phyloP scores from a whole-genome alignment of 495 filamentous ascomycete species.

The Immersiella caudata region DNA sequence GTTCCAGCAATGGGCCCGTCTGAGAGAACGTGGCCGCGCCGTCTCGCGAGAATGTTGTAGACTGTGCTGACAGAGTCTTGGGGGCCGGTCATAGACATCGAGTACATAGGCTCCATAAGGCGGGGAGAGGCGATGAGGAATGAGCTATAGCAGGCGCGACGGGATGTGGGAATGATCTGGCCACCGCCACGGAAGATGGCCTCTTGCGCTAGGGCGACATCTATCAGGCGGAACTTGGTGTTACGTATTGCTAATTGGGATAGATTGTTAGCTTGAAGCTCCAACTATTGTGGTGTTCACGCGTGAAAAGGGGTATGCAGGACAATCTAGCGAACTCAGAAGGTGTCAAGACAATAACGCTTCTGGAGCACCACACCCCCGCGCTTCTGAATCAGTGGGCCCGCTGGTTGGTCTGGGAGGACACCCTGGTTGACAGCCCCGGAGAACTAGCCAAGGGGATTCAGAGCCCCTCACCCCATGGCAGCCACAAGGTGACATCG shows the following conservation, averaged over 20 bases:
- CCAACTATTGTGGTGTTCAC: not conserved
- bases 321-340: not conserved
- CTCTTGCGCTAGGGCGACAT: constrained; percentile 82
- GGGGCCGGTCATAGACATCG: constrained; percentile 88
- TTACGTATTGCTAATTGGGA: constrained; percentile 74
- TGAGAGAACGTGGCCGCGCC: constrained; percentile 87
- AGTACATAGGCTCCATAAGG: constrained; percentile 94
- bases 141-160: constrained; percentile 87
- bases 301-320: not conserved
- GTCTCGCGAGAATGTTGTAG: constrained; percentile 87
- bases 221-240: constrained; percentile 91
- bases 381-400: not conserved
- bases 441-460: not conserved
- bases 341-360: constrained; percentile 2
- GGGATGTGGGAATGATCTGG: constrained; percentile 93
- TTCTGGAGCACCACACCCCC: not conserved
- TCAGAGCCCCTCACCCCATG: not conserved
- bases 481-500: not conserved
- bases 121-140: constrained; percentile 97
- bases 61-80: constrained; percentile 85
- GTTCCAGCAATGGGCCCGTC: constrained; percentile 95
- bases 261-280: not conserved
- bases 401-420: not conserved
- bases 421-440: not conserved
- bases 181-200: constrained; percentile 93